These are phyloP conservation scores for Oenanthe javanica DNA, from an alignment of 140 eudicot genomes.

Conservation along the genomic window DNA sequence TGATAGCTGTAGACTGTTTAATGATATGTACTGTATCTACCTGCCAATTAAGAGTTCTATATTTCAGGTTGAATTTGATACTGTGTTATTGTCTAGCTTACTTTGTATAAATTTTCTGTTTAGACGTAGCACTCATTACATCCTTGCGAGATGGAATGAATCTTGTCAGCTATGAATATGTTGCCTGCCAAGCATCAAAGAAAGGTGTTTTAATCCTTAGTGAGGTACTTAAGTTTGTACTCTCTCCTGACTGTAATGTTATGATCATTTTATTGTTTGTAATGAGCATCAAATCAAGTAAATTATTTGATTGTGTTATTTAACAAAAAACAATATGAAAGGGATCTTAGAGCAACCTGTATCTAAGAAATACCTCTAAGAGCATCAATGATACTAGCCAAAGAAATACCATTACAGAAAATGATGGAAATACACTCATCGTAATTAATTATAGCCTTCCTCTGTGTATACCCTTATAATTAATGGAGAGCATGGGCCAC, in stretches of 20 bases:
- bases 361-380: not conserved
- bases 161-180: slow-evolving; percentile 91
- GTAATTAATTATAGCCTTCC: not conserved
- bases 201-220: slow-evolving; percentile 84
- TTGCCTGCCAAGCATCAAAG: slow-evolving; percentile 86
- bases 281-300: not conserved
- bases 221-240: slow-evolving; percentile 40
- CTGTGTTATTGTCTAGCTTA: not conserved
- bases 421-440: not conserved
- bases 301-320: not conserved
- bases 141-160: slow-evolving; percentile 92
- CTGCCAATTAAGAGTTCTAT: not conserved
- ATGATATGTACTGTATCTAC: not conserved
- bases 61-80: not conserved
- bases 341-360: not conserved
- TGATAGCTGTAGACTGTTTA: not conserved
- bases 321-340: not conserved
- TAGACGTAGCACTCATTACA: slow-evolving; percentile 81
- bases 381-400: not conserved
- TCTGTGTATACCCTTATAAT: not conserved
- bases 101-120: slow-evolving; percentile 7
- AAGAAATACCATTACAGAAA: not conserved
- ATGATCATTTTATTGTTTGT: not conserved
- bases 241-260: not conserved
- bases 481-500: not conserved